Evolutionary conservation across 2,329 filamentous ascomycete genomes (phyloP).

Genomic region (Madurella mycetomatis): DNA sequence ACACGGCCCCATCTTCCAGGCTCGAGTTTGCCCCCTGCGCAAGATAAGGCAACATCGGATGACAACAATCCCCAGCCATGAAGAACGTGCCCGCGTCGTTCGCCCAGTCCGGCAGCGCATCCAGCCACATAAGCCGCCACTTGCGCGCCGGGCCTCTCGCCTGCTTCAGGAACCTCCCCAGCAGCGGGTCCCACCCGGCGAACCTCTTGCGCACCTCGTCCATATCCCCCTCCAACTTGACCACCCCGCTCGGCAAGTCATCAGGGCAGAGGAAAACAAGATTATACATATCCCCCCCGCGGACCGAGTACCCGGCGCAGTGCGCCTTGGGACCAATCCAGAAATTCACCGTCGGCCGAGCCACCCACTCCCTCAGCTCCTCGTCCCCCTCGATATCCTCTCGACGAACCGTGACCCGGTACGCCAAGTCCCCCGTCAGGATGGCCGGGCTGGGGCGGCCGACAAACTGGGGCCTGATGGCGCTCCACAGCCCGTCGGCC

Average conservation of each 20-base stretch:
- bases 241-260: conserved; percentile 42
- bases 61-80: conserved; percentile 56
- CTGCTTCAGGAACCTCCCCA: conserved; percentile 39
- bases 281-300: conserved; percentile 41
- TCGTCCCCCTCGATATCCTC: conserved; percentile 40
- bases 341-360: conserved; percentile 47
- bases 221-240: conserved; percentile 47
- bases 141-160: conserved; percentile 57
- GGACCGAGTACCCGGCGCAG: conserved; percentile 44
- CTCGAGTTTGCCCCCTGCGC: conserved; percentile 65
- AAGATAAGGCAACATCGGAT: conserved; percentile 60
- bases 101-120: conserved; percentile 51
- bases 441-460: conserved; percentile 41
- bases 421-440: conserved; percentile 53
- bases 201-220: conserved; percentile 60
- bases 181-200: conserved; percentile 59
- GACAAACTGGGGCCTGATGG: conserved; percentile 42
- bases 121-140: conserved; percentile 59
- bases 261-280: conserved; percentile 45
- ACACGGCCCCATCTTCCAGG: conserved; percentile 62
- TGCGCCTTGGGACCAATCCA: conserved; percentile 51
- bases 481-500: conserved; percentile 45
- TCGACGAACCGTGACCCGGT: conserved; percentile 47
- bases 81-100: conserved; percentile 48
- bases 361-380: conserved; percentile 41